phyloP scores from a whole-genome alignment of 2,329 filamentous ascomycete genomes.

The Venturiaceae sp. region DNA sequence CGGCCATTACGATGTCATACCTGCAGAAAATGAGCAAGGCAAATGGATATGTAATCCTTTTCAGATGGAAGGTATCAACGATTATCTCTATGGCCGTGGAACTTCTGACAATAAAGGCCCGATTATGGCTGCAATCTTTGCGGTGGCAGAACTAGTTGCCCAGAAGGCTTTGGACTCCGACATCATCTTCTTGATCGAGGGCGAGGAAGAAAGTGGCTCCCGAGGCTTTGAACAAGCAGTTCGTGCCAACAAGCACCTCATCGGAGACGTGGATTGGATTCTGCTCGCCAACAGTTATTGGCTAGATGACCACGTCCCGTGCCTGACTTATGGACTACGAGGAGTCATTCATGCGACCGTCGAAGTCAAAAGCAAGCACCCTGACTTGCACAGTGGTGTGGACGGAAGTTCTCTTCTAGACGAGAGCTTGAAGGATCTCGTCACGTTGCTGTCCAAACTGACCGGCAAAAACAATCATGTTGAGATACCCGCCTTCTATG shows the following conservation, averaged over 20 bases:
- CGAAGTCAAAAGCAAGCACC: constrained; percentile 73
- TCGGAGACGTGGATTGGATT: constrained; percentile 90
- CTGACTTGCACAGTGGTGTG: constrained; percentile 92
- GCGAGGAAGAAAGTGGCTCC: constrained; percentile 92
- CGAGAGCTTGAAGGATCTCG: constrained; percentile 86
- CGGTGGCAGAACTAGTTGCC: constrained; percentile 79
- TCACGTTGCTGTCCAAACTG: constrained; percentile 69
- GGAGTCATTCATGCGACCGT: constrained; percentile 91
- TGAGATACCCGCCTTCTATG: constrained; percentile 81
- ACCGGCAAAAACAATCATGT: constrained; percentile 74
- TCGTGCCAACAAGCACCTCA: constrained; percentile 66
- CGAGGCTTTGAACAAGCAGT: constrained; percentile 83
- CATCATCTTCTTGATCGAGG: constrained; percentile 89
- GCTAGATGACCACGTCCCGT: constrained; percentile 92
- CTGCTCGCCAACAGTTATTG: constrained; percentile 96
- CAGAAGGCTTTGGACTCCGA: constrained; percentile 79
- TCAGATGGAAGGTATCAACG: constrained; percentile 77
- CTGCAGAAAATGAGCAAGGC: constrained; percentile 70
- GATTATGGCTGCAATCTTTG: constrained; percentile 86
- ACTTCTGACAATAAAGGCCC: constrained; percentile 97
- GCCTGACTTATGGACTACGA: constrained; percentile 85
- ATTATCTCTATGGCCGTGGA: constrained; percentile 91
- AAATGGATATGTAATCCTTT: constrained; percentile 90
- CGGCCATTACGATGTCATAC: constrained; percentile 94
- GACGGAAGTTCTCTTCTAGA: constrained; percentile 86